Evolutionary conservation across 768 basidiomycete species (phyloP), one percentile per base, ranked within the genome.

Genomic region (Kondoa subrosea): DNA sequence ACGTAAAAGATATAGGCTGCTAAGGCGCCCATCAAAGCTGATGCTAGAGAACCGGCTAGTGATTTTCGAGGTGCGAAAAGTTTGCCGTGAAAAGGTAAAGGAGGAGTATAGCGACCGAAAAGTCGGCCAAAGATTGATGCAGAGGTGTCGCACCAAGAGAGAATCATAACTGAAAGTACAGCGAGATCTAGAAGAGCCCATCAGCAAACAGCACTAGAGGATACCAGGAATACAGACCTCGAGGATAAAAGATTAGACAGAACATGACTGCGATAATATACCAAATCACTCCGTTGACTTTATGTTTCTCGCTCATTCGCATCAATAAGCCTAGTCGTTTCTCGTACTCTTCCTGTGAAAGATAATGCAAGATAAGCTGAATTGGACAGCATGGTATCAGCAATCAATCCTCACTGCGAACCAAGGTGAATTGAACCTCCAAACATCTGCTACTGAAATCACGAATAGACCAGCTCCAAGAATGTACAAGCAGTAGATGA

Each of bases 91-190:
- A 73, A 66, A n/a, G 74, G 74, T 1, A 75, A 73, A 56, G 32
- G 62, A 4, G 73, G 73, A 8, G 74, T 75, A 70, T 72, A 73
- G 15, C 66, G 66, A 2, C 74, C 74, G 40, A 71, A 73, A 57
- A 74, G 67, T 21, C 74, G 72, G 25, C 74, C 74, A 27, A 75
- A 73, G 40, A 75, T 68, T 3, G 72, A 73, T 21, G 74, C 74
- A 26, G 69, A 40, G 8, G 74, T 75, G 69, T 75, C 74, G 64
- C 73, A 74, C 56, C 74, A 68, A n/a, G 72, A 73, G 34, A 75
- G 68, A 56, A 73, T 69, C 56, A 75, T 69, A 66, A 75, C 68
- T 3, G 72, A 73, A 12, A 75, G 66, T 57, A 65, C 63, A 29
- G 74, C 74, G 56, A 75, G 71, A 68, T 75, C 74, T 75, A 71